Percentiles rank a stretch among this genome's conserved stretches.
Evolutionary conservation across 768 basidiomycete species (phyloP).

Genomic region (Lentinula raphanica): DNA sequence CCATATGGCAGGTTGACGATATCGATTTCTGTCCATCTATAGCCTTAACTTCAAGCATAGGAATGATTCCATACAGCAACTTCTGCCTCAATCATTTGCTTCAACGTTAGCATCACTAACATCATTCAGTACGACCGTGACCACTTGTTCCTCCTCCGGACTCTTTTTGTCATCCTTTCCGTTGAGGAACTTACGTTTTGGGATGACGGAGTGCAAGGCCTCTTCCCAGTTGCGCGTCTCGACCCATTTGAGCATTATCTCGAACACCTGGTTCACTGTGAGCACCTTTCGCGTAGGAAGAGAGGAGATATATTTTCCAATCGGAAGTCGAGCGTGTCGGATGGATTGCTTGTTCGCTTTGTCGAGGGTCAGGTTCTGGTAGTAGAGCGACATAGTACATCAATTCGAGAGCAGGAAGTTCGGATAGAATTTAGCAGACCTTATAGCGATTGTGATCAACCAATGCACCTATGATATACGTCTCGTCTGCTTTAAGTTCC

Average conservation of each 20-base stretch:
- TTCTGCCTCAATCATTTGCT: too few relatives aligned
- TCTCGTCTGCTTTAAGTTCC: conserved; percentile 79
- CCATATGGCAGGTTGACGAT: too few relatives aligned
- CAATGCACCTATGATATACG: conserved; percentile 91
- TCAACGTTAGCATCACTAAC: conserved; percentile 7
- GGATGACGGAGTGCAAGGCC: conserved; percentile 86
- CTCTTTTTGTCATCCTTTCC: conserved; percentile 22
- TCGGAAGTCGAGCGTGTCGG: conserved; percentile 86
- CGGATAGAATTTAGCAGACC: conserved; percentile 36
- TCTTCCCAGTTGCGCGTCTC: conserved; percentile 80
- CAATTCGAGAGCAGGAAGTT: not conserved
- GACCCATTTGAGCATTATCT: conserved; percentile 89
- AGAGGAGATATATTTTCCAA: conserved; percentile 82
- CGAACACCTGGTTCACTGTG: conserved; percentile 95
- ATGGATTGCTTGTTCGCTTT: conserved; percentile 75
- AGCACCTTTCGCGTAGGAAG: conserved; percentile 90
- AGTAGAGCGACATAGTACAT: conserved; percentile 13
- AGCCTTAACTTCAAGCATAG: too few relatives aligned
- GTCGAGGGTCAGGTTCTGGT: conserved; percentile 80
- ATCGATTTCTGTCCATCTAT: too few relatives aligned
- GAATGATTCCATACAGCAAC: too few relatives aligned
- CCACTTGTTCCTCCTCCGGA: not conserved
- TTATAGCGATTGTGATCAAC: conserved; percentile 96
- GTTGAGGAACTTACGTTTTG: conserved; percentile 79
- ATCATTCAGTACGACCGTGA: conserved; percentile 7